Base-by-base conservation (phyloP, 352 stramenopile species). In the Pythium chondricola region DNA sequence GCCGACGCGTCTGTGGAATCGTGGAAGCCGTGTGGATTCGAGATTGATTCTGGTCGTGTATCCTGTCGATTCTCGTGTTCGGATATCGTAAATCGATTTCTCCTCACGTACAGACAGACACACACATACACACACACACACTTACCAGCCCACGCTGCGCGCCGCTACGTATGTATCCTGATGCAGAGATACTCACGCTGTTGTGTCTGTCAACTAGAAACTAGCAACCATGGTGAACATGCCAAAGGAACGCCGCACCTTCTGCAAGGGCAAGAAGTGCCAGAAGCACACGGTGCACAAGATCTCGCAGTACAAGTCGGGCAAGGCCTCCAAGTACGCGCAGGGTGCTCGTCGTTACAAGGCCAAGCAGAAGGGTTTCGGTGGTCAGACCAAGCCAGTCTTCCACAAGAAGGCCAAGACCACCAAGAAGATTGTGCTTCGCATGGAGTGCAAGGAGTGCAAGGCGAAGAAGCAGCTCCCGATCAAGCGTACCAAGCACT, bases 391-490 rank as follows among this genome's bases (percentile, higher is more conserved):
- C 62, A 99, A 99, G 93, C 97, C 97, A 58, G 91, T 99, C 43
- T 99, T 99, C 83, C 97, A 99, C 93, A 99, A 99, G 87, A 99
- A 67, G 85, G 97, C 97, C 21, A 99, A 99, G 92, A 99, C 97
- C 50, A 97, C 90, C 65, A 96, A 96, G 83, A 96, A 96, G 74
- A 88, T 97, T 63, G 95, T 95, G 29, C 83, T 99, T 38, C 90
- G 97, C 67, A 90, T 99, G 66, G 97, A 99, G 81, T 99, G 97
- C 85, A 99, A 99, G 93, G 95, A 98, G 64, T 99, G 97, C 89
- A 99, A 99, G 93, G 88, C 83, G 56, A 99, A 99, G 86, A 98
- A 98, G 86, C 96, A 99, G 82, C 77, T 99, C 48, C 91, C 87
- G 58, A 86, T 99, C 64, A 99, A 99, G 88, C 90, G 97, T 69